A percentile compares a stretch with the other conserved stretches of the same genome.
Conservation (phyloP, 768 basidiomycete species). For the Leccinum incarnatum region DNA sequence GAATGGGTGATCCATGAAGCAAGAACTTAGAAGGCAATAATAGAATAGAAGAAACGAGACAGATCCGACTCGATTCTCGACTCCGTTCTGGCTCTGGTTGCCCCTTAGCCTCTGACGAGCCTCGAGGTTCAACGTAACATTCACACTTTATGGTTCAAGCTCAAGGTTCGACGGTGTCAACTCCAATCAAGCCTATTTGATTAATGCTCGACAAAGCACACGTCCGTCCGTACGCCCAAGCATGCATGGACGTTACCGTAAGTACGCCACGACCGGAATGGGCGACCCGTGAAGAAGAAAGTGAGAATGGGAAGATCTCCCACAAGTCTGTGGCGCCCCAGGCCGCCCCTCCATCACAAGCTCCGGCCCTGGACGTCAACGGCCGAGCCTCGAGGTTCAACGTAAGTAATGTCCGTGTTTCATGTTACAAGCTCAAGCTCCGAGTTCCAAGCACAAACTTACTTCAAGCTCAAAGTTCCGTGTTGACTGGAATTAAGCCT, state of each 20-base stretch:
- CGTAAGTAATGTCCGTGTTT: not conserved
- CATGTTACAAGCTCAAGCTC: not conserved
- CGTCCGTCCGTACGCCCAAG: not conserved
- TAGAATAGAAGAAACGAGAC: not conserved
- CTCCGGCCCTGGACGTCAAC: not conserved
- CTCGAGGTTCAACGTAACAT: not conserved
- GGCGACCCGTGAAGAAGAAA: not conserved
- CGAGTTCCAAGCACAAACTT: not conserved
- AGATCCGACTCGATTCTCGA: not conserved
- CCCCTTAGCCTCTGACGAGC: not conserved
- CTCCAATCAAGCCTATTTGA: not conserved
- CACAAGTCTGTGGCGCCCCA: not conserved
- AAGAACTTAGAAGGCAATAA: not conserved
- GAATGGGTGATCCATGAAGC: not conserved
- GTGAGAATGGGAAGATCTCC: not conserved
- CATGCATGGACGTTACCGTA: not conserved
- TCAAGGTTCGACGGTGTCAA: not conserved
- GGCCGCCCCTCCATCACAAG: not conserved
- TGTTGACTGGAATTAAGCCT: not conserved
- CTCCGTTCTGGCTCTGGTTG: not conserved
- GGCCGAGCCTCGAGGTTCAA: not conserved
- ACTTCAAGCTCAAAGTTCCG: not conserved
- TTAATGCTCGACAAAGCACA: not conserved
- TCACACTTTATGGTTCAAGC: not conserved
- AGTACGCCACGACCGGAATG: not conserved